Conservation (phyloP, 495 filamentous ascomycete genomes). For the Letharia columbiana region DNA sequence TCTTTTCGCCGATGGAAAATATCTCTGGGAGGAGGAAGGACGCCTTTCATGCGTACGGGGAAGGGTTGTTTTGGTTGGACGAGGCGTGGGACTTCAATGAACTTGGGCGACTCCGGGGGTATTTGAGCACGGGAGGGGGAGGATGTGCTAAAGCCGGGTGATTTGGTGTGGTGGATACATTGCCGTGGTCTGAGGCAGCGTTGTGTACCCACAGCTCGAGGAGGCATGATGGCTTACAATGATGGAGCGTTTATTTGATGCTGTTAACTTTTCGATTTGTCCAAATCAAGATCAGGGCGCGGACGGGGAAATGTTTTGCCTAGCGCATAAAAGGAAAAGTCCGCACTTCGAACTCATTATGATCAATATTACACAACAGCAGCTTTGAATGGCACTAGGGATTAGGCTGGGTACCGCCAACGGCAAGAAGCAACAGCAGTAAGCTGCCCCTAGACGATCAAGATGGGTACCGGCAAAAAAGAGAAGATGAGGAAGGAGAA, state of each 20-base stretch:
- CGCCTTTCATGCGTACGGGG: slow-evolving; percentile 54
- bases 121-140: slow-evolving; percentile 24
- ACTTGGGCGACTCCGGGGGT: slow-evolving; percentile 62
- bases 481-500: slow-evolving; percentile 71
- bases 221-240: slow-evolving; percentile 13
- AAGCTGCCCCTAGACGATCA: slow-evolving; percentile 19
- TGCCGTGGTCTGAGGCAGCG: slow-evolving; percentile 3
- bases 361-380: not conserved
- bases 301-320: not conserved
- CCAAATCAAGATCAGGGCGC: not conserved
- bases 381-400: not conserved
- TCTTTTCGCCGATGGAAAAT: slow-evolving; percentile 45
- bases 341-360: not conserved
- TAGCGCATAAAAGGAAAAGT: not conserved
- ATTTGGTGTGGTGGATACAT: slow-evolving; percentile 2
- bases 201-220: slow-evolving; percentile 6
- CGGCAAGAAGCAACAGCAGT: not conserved
- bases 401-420: not conserved
- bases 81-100: slow-evolving; percentile 56
- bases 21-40: slow-evolving; percentile 59
- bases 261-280: not conserved
- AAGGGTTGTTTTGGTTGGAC: slow-evolving; percentile 39
- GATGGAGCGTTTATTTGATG: not conserved
- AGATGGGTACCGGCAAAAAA: slow-evolving; percentile 95
- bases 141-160: slow-evolving; percentile 16